Conservation (phyloP, 352 stramenopile species). For the Pythium chondricola region DNA sequence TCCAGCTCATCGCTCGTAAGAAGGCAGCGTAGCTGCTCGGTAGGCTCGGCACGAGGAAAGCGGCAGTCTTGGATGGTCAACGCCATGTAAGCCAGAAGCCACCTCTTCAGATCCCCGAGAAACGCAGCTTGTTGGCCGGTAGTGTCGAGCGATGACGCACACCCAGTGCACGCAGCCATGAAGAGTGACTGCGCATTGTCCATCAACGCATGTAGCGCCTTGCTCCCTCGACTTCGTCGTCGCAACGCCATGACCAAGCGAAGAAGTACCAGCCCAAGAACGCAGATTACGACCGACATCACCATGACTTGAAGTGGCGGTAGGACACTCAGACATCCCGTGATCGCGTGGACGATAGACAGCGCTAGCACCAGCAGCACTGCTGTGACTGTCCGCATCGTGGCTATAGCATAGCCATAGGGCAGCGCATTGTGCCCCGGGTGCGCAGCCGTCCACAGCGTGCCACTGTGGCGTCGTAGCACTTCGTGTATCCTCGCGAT, state of each 20-base stretch:
- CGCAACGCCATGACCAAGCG: neutral
- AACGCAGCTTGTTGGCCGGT: slow-evolving; percentile 40
- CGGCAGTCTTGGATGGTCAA: slow-evolving; percentile 56
- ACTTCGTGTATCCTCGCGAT: too few relatives aligned
- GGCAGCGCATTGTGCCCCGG: too few relatives aligned
- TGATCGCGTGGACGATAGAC: too few relatives aligned
- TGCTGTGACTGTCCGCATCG: too few relatives aligned
- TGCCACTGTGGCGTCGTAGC: too few relatives aligned
- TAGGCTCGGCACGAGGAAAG: too few relatives aligned
- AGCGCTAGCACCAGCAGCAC: too few relatives aligned
- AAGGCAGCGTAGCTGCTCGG: slow-evolving; percentile 25
- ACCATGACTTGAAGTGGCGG: too few relatives aligned
- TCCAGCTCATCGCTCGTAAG: slow-evolving; percentile 35
- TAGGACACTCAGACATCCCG: too few relatives aligned
- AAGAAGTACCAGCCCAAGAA: slow-evolving; percentile 44
- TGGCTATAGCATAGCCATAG: too few relatives aligned
- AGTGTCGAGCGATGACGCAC: slow-evolving; percentile 15
- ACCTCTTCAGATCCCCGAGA: slow-evolving; percentile 52
- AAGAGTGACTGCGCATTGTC: neutral
- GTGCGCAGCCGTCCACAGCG: too few relatives aligned
- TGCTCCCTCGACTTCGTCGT: neutral
- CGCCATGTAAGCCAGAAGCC: slow-evolving; percentile 45
- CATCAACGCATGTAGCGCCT: neutral
- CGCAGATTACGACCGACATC: too few relatives aligned
- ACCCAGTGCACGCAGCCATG: neutral